Conservation (phyloP, 176 grass and related monocot species). For the Oryza australiensis region DNA sequence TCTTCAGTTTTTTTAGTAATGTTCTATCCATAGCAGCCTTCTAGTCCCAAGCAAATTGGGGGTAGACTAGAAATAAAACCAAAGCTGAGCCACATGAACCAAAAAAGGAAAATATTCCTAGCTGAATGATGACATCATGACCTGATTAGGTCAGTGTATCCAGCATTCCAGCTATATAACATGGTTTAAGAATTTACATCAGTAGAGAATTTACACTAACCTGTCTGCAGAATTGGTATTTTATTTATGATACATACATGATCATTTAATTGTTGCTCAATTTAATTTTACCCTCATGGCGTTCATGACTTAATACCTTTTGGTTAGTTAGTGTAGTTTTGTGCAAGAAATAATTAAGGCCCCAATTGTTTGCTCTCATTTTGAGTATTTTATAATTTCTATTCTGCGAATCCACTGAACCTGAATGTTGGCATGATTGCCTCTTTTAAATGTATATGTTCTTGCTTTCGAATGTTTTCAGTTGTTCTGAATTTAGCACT, state of each 20-base stretch:
- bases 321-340: not conserved
- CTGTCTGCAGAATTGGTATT: not conserved
- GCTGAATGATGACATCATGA: not conserved
- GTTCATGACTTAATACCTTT: not conserved
- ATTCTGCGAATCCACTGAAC: not conserved
- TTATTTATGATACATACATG: not conserved
- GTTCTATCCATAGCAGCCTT: not conserved
- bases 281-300: not conserved
- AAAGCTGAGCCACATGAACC: not conserved
- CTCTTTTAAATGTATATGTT: not conserved
- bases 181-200: conserved; percentile 4
- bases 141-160: not conserved
- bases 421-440: not conserved
- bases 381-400: not conserved
- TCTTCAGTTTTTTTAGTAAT: not conserved
- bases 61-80: not conserved
- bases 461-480: not conserved
- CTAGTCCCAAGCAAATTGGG: not conserved
- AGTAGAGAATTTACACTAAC: not conserved
- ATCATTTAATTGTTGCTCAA: not conserved
- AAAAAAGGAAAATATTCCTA: not conserved
- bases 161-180: not conserved
- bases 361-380: not conserved
- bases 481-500: not conserved
- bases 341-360: no score